Evolutionary conservation across 2,329 filamentous ascomycete genomes (phyloP), one percentile per base, ranked within the genome.

Genomic region (Drechslerella dactyloides): DNA sequence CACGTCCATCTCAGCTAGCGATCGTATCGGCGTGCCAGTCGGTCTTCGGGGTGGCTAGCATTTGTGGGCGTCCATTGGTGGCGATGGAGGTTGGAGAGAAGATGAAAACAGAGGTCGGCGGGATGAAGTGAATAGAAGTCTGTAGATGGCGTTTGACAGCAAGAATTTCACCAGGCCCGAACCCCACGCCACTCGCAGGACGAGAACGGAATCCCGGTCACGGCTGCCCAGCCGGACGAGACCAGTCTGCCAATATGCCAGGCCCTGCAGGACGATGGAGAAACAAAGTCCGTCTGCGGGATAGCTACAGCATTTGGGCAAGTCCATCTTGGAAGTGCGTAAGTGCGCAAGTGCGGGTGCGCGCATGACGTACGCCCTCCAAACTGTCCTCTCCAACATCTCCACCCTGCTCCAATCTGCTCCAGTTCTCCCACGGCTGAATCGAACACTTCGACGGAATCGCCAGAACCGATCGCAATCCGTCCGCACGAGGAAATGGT

Each of bases 1-100:
- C 46, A 40, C 68, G 64, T 64, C 68, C 68, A 72, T 72, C 60
- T 63, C 60, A 65, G 68, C 56, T 56, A 17, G 44, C 17, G 27
- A 33, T 33, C 8, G 27, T 33, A 8, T 33, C 27, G 8, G 27
- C 15, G 44, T 21, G 44, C 44, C 19, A 11, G n/a, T 48, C 5
- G 44, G n/a, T 5, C 21, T 21, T 21, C 15, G 40, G 13, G 17
- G 40, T 3, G 15, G 40, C 13, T 5, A 44, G 17, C 40, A 3
- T 3, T 4, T 3, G 11, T 17, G 5, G 40, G 17, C 15, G 11
- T 44, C 13, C 40, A 44, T 44, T 13, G 35, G 40, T 44, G 40
- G 4, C 11, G 40, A 13, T 44, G 40, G 40, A 15, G 13, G 40
- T 6, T 5, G 13, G 40, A 15, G 40, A 44, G 40, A 17, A 13